Percentiles rank a stretch among this genome's conserved stretches.
These are phyloP conservation scores for Yamadazyma buinensis DNA, from an alignment of 1,139 yeast genomes.

Conservation along the genomic window DNA sequence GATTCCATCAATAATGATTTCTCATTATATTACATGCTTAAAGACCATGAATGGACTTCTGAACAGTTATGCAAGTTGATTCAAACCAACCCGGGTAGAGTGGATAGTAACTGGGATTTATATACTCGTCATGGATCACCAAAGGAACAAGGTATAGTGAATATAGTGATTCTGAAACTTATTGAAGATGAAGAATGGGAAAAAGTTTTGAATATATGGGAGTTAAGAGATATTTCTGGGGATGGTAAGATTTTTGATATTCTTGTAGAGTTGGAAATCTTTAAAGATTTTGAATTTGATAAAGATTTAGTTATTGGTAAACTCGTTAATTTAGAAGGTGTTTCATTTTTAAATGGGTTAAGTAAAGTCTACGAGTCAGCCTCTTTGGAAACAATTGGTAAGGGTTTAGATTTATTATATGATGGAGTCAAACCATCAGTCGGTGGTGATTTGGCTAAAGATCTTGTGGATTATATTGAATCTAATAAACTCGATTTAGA, in stretches of 20 bases:
- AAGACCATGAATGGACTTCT: constrained; percentile 15
- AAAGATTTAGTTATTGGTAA: constrained; percentile 5
- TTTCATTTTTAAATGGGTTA: constrained; percentile 11
- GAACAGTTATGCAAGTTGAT: constrained; percentile 25
- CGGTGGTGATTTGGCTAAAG: background rate
- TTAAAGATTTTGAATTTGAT: constrained; percentile 9
- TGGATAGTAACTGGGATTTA: constrained; percentile 31
- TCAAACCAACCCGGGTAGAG: constrained; percentile 39
- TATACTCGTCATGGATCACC: constrained; percentile 20
- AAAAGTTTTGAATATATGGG: constrained; percentile 6
- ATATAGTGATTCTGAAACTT: constrained; percentile 15
- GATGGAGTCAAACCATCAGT: background rate
- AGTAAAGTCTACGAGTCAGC: constrained; percentile 8
- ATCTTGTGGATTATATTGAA: constrained; percentile 18
- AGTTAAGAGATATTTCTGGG: background rate
- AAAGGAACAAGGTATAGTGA: background rate
- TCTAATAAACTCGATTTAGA: constrained; percentile 22
- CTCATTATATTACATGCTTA: constrained; percentile 28
- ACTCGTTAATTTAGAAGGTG: constrained; percentile 6
- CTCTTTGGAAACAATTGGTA: constrained; percentile 7
- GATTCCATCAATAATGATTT: constrained; percentile 20
- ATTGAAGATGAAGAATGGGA: constrained; percentile 22
- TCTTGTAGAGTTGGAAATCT: constrained; percentile 10
- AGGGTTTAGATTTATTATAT: constrained; percentile 8
- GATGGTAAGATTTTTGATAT: constrained; percentile 9